Base-by-base conservation (phyloP, 176 grass and related monocot genomes). In the Hordeum marinum region DNA sequence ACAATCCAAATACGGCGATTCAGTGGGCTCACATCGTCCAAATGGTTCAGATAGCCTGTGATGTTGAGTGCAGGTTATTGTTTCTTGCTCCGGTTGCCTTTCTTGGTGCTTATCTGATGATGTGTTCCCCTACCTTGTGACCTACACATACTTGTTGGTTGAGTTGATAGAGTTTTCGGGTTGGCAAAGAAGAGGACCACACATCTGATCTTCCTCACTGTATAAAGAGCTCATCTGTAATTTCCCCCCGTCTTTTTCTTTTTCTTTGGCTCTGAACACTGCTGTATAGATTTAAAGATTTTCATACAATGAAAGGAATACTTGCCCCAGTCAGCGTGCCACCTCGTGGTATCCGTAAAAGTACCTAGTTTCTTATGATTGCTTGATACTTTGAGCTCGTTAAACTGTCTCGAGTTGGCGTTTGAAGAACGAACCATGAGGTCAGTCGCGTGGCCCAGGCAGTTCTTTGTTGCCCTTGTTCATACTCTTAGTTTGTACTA, bases 221-320 rank as follows among this genome's bases (percentile, higher is more conserved):
- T 91, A 87, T 8, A 91, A 63, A 87, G 81, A 52, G 74, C 26
- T 77, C 39, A 84, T 70, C 39, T 55, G 27, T 79, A 35, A 9
- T 48, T 54, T 13, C 0, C 1, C 10, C 31, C 29, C 6, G 4
- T 35, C 1, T 0, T 50, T 20, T 40, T 37, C 5, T 63, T 72
- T 60, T 71, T 25, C 15, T 68, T 68, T 66, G 43, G 65, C 32
- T 80, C 68, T 54, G 80, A 54, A 80, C 55, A 59, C 68, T 34
- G 29, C 24, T 91, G 85, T 91, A 80, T 70, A 87, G 68, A 80
- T 80, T 80, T 42, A 35, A 87, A 84, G 81, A 68, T 79, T 75
- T 67, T 62, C 69, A 78, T 31, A 85, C 50, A 74, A 23, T 83
- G 66, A 69, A 50, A 85, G 60, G 80, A 68, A 83, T 48, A 13